Evolutionary conservation across 2,329 filamentous ascomycete genomes (phyloP), one percentile per base, ranked within the genome.

Genomic region (Microsporum canis): DNA sequence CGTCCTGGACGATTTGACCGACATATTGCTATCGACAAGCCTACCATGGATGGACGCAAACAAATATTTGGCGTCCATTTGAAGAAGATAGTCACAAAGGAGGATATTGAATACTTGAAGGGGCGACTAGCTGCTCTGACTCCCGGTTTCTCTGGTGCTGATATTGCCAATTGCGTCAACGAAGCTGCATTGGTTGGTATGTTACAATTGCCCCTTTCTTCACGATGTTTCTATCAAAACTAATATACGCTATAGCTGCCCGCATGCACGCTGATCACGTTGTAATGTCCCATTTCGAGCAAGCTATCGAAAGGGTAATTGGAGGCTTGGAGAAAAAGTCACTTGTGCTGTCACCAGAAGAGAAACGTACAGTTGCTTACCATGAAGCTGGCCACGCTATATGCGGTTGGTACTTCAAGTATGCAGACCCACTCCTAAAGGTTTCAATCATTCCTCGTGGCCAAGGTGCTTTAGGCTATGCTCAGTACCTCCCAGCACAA

Each of bases 361-460:
- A 99, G 79, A 97, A 97, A 83, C 88, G 84, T 72, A 95, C 90
- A 12, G 94, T 97, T 49, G 94, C 94, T 3, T 99, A 99, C 75
- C 94, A 99, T 77, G 94, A 99, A 79, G 94, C 94, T 38, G 94
- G 94, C 62, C 94, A 99, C 75, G 94, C 94, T 65, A 95, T 99
- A 73, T 99, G 94, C 73, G 94, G 94, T 62, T 99, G 94, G 94
- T 99, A 88, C 80, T 89, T 99, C 78, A 85, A 89, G 75, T 91
- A 88, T 73, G 94, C 94, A n/a, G 94, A 99, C 70, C 94, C 94
- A 17, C 84, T 99, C 3, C 86, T 99, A 63, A 99, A 99, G 79
- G 94, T 99, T 51, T 96, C 91, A 62, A 99, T 99, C 75, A 97
- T 99, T 69, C 94, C 94, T 17, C 91, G 94, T 71, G 94, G 92